Evolutionary conservation across 495 filamentous ascomycete genomes (phyloP).

Genomic region (Hyaloscypha bicolor): DNA sequence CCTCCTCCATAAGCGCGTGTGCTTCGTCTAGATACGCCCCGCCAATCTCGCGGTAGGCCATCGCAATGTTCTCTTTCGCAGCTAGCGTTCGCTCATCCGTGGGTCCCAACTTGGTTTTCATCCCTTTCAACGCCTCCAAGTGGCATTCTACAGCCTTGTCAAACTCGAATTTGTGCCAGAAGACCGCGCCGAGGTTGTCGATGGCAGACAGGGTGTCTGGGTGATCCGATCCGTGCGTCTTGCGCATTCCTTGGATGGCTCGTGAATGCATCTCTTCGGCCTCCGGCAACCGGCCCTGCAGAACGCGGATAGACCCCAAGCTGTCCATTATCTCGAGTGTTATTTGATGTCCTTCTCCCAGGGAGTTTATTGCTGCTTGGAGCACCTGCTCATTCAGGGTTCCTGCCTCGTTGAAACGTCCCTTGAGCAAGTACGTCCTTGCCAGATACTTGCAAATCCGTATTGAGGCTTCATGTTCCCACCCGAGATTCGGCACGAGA

Average conservation of each 20-base stretch:
- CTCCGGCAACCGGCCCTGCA: slow-evolving; percentile 9
- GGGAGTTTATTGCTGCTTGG: slow-evolving; percentile 26
- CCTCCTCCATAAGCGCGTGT: neutral
- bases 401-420: neutral
- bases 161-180: neutral
- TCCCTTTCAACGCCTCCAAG: neutral
- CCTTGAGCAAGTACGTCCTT: slow-evolving; percentile 1
- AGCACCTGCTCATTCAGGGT: slow-evolving; percentile 20
- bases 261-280: neutral
- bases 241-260: slow-evolving; percentile 1
- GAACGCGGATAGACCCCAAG: neutral
- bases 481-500: neutral
- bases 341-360: slow-evolving; percentile 11
- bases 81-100: neutral
- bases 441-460: neutral
- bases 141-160: neutral
- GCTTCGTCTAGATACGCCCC: neutral
- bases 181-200: neutral
- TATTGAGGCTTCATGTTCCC: neutral
- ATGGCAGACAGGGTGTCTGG: slow-evolving; percentile 8
- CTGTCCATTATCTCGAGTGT: slow-evolving; percentile 7
- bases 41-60: neutral
- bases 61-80: neutral
- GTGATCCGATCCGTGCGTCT: neutral
- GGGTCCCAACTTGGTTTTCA: neutral